phyloP scores from a whole-genome alignment of 352 stramenopile genomes.

The Phytophthora fragariae region DNA sequence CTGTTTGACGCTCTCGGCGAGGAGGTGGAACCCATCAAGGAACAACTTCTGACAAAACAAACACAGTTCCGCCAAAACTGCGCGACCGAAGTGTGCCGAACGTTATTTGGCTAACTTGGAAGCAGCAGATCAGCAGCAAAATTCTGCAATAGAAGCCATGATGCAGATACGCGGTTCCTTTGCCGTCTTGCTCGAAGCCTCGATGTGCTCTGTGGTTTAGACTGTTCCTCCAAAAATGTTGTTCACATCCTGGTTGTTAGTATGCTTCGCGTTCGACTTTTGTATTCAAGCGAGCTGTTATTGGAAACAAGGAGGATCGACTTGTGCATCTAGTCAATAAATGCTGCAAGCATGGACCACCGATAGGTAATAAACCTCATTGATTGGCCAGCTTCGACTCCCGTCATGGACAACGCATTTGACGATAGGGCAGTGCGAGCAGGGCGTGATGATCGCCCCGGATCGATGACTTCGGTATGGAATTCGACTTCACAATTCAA shows the following conservation, averaged over 20 bases:
- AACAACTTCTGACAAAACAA: slow-evolving; percentile 47
- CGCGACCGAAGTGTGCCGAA: slow-evolving; percentile 31
- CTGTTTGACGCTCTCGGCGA: slow-evolving; percentile 51
- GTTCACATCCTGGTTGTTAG: not conserved
- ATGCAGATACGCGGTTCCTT: not conserved
- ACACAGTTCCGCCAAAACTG: slow-evolving; percentile 44
- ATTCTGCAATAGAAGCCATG: not conserved
- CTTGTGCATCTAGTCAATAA: not conserved
- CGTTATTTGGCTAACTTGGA: slow-evolving; percentile 30
- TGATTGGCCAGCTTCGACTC: slow-evolving; percentile 3
- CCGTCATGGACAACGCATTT: not conserved
- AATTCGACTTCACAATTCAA: not conserved
- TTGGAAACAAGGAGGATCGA: no score
- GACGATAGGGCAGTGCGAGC: slow-evolving; percentile 1
- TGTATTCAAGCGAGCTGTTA: no score
- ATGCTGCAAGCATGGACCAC: not conserved
- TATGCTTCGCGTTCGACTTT: not conserved
- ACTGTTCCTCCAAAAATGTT: no score
- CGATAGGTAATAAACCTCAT: not conserved
- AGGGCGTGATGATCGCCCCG: not conserved
- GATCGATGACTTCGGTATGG: not conserved
- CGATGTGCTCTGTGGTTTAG: no score
- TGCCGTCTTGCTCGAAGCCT: not conserved
- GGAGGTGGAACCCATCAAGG: slow-evolving; percentile 47
- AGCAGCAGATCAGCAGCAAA: slow-evolving; percentile 12